Conservation (phyloP, 257 asterid genomes). For the Cordia subcordata region DNA sequence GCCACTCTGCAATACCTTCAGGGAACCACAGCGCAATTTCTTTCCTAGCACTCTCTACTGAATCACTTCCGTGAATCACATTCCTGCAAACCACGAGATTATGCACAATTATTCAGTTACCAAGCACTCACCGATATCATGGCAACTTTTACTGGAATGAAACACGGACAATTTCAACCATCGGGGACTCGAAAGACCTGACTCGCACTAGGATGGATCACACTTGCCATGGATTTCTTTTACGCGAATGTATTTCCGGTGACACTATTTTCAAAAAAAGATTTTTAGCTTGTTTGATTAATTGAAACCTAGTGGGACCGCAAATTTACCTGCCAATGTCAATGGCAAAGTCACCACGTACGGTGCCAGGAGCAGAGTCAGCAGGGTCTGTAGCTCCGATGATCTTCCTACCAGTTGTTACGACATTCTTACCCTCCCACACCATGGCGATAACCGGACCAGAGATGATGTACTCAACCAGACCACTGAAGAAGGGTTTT, state of each 20-base stretch:
- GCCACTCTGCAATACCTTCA: slow-evolving; percentile 66
- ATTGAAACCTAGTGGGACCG: neutral
- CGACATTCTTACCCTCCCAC: slow-evolving; percentile 81
- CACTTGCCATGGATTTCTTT: too few relatives aligned
- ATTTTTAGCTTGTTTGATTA: too few relatives aligned
- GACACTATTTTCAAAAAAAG: too few relatives aligned
- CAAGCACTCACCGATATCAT: too few relatives aligned
- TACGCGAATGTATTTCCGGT: too few relatives aligned
- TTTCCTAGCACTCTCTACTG: slow-evolving; percentile 70
- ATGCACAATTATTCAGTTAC: neutral
- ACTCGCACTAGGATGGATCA: too few relatives aligned
- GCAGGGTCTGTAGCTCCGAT: slow-evolving; percentile 72
- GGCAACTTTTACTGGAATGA: too few relatives aligned
- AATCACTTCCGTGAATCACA: slow-evolving; percentile 77
- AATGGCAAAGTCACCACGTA: slow-evolving; percentile 70
- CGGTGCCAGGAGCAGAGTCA: slow-evolving; percentile 67
- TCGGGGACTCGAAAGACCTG: too few relatives aligned
- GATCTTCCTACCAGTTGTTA: slow-evolving; percentile 65
- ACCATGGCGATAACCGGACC: slow-evolving; percentile 89
- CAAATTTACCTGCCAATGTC: slow-evolving; percentile 52
- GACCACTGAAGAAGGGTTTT: slow-evolving; percentile 66
- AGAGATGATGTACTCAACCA: slow-evolving; percentile 60
- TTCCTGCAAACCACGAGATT: slow-evolving; percentile 39
- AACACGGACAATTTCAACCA: too few relatives aligned
- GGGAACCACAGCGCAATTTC: slow-evolving; percentile 85